These are phyloP conservation scores for Trichoderma gamsii DNA, from an alignment of 495 filamentous ascomycete genomes.

Conservation along the genomic window DNA sequence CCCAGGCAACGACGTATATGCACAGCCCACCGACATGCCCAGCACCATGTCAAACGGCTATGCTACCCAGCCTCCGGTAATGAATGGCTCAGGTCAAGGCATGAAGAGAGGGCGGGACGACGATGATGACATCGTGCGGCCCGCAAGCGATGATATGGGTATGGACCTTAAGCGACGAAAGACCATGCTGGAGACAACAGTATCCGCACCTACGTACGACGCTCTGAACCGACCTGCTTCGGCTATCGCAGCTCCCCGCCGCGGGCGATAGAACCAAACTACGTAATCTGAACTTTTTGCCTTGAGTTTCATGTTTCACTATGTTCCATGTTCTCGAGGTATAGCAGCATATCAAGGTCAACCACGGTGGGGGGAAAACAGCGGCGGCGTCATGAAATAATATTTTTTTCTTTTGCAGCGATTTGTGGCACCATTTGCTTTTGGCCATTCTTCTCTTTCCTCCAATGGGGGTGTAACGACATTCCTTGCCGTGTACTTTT, in stretches of 20 bases:
- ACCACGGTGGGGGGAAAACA: neutral
- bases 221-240: slow-evolving; percentile 41
- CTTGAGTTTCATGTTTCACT: slow-evolving; percentile 11
- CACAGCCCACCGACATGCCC: slow-evolving; percentile 51
- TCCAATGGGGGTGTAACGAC: slow-evolving; percentile 6
- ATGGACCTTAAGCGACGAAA: slow-evolving; percentile 77
- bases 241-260: slow-evolving; percentile 31
- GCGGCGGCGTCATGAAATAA: slow-evolving; percentile 14
- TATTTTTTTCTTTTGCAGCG: slow-evolving; percentile 2
- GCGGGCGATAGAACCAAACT: neutral
- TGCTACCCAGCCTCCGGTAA: slow-evolving; percentile 46
- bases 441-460: neutral
- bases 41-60: slow-evolving; percentile 56
- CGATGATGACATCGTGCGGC: slow-evolving; percentile 63
- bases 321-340: slow-evolving; percentile 11
- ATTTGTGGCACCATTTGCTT: slow-evolving; percentile 9
- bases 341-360: slow-evolving; percentile 1
- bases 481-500: slow-evolving; percentile 18
- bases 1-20: slow-evolving; percentile 59
- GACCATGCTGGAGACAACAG: slow-evolving; percentile 56
- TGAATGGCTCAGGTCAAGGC: slow-evolving; percentile 61
- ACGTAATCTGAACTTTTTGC: slow-evolving; percentile 8
- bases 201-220: slow-evolving; percentile 41
- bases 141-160: slow-evolving; percentile 55
- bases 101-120: slow-evolving; percentile 80